Percentiles rank a stretch among this genome's conserved stretches.
phyloP scores from a whole-genome alignment of 257 asterid genomes.

The Rauvolfia tetraphylla region DNA sequence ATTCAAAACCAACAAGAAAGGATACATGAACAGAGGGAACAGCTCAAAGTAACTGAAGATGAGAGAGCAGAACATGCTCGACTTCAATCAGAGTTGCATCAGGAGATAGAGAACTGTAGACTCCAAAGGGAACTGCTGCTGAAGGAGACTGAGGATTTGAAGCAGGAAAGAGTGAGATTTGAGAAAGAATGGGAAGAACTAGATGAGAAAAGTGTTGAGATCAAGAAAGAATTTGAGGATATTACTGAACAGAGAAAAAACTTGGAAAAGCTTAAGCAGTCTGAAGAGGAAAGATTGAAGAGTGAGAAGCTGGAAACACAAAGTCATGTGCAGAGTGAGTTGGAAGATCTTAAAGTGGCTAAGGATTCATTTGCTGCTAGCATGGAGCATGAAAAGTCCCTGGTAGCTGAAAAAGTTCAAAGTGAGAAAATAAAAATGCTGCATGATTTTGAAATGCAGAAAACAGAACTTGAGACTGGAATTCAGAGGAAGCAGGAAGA shows the following conservation, averaged over 20 bases:
- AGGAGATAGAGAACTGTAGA: conserved; percentile 77
- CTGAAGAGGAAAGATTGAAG: conserved; percentile 67
- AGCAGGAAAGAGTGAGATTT: conserved; percentile 78
- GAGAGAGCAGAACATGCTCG: conserved; percentile 72
- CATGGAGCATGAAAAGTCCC: conserved; percentile 71
- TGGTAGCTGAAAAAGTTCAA: conserved; percentile 47
- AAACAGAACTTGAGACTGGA: conserved; percentile 66
- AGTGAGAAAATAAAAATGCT: conserved; percentile 58
- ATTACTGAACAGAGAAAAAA: conserved; percentile 46
- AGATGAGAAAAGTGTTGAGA: conserved; percentile 60
- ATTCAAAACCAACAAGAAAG: conserved; percentile 50
- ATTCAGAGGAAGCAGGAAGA: conserved; percentile 68
- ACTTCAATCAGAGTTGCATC: conserved; percentile 72
- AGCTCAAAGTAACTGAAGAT: conserved; percentile 72
- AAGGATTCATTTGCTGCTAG: conserved; percentile 72
- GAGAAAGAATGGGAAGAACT: conserved; percentile 97
- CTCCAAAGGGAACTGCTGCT: conserved; percentile 57
- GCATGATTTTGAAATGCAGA: conserved; percentile 63
- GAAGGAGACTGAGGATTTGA: conserved; percentile 75
- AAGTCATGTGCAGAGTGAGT: conserved; percentile 54
- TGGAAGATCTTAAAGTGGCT: conserved; percentile 70
- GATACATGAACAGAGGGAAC: conserved; percentile 61
- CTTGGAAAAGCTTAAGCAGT: conserved; percentile 48
- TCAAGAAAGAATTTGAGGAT: conserved; percentile 61
- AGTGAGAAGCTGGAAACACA: conserved; percentile 73